Evolutionary conservation across 2,329 filamentous ascomycete genomes (phyloP).

Genomic region (Aspergillus novofumigatus): DNA sequence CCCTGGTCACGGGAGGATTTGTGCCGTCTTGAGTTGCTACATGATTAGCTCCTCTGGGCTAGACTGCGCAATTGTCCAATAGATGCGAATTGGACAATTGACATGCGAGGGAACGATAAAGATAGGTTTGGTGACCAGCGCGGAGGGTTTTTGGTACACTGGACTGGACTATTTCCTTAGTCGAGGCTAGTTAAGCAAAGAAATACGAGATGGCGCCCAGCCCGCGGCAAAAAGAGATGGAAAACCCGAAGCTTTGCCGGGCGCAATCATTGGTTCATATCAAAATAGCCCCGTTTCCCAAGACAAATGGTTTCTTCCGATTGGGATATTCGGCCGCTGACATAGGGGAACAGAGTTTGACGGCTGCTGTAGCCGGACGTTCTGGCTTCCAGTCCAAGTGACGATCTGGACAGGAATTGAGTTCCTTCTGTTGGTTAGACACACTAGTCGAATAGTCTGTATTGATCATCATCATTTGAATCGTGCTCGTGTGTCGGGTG

Average conservation of each 20-base stretch:
- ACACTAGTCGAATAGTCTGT: not conserved
- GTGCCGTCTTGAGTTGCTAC: not conserved
- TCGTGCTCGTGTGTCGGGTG: too few relatives aligned
- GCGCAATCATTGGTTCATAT: not conserved
- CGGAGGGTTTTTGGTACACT: too few relatives aligned
- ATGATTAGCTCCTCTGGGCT: too few relatives aligned
- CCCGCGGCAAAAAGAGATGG: too few relatives aligned
- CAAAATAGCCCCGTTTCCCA: not conserved
- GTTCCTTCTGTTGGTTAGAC: not conserved
- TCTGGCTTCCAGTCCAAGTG: not conserved
- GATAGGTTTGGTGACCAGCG: too few relatives aligned
- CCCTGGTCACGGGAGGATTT: not conserved
- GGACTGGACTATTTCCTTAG: too few relatives aligned
- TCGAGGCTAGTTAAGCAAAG: too few relatives aligned
- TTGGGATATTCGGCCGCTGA: not conserved
- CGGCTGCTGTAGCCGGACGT: not conserved
- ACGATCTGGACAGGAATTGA: not conserved
- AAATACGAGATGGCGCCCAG: not conserved
- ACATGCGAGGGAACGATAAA: too few relatives aligned
- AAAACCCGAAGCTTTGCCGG: not conserved
- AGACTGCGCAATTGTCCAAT: too few relatives aligned
- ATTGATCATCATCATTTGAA: too few relatives aligned
- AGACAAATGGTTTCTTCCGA: not conserved
- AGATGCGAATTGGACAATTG: too few relatives aligned
- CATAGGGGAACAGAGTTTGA: not conserved